phyloP scores from a whole-genome alignment of 768 basidiomycete species.

The Boletus edulis region DNA sequence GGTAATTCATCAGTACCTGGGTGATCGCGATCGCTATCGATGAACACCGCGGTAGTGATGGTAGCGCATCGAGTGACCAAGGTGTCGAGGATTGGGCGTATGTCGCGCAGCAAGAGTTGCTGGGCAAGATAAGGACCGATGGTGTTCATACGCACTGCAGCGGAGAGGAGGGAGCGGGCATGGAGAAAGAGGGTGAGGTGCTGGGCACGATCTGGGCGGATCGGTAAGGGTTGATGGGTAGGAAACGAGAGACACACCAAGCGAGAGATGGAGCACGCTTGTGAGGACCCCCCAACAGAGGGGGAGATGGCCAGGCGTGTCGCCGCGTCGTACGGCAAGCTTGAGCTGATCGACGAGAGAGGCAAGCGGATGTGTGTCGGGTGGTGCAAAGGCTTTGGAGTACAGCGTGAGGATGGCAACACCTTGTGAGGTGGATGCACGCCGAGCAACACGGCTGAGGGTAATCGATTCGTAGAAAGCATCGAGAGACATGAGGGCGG shows the following conservation, averaged over 20 bases:
- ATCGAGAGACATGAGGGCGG: conserved; percentile 57
- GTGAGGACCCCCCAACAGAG: conserved; percentile 90
- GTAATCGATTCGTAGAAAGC: conserved; percentile 80
- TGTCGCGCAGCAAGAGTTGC: conserved; percentile 74
- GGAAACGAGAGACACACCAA: conserved; percentile 48
- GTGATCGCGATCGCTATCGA: conserved; percentile 1
- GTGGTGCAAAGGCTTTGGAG: conserved; percentile 74
- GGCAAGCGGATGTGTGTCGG: conserved; percentile 9
- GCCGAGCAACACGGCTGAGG: conserved; percentile 82
- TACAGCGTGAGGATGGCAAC: conserved; percentile 89
- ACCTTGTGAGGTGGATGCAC: conserved; percentile 90
- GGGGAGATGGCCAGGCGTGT: conserved; percentile 78
- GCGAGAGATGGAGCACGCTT: conserved; percentile 66
- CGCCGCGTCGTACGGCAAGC: conserved; percentile 58
- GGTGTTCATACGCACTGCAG: conserved; percentile 87
- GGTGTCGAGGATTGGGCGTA: conserved; percentile 62
- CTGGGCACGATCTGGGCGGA: conserved; percentile 65
- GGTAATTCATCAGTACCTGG: conserved; percentile 18
- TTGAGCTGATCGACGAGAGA: conserved; percentile 68
- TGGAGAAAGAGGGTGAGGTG: conserved; percentile 94
- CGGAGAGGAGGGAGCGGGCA: conserved; percentile 84
- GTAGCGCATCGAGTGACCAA: conserved; percentile 45
- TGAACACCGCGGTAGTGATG: conserved; percentile 47
- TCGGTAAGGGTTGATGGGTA: neutral
- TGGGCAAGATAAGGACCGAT: conserved; percentile 93